These are phyloP conservation scores for Neurospora cerealis DNA, from an alignment of 495 filamentous ascomycete genomes.

Conservation along the genomic window DNA sequence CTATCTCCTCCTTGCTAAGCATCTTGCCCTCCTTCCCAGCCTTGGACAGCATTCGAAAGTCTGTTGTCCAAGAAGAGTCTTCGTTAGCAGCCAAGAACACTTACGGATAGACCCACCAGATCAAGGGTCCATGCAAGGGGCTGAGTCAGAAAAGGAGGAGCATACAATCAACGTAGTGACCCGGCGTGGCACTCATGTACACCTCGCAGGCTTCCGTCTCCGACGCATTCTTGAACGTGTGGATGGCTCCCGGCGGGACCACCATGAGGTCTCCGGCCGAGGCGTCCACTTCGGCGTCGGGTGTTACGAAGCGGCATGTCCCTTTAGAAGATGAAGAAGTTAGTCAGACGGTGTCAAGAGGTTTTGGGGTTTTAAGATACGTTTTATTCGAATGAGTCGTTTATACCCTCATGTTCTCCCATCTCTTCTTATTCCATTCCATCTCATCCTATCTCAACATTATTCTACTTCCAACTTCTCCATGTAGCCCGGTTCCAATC, in stretches of 20 bases:
- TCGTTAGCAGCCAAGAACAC: neutral
- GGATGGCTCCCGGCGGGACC: constrained; percentile 39
- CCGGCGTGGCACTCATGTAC: constrained; percentile 46
- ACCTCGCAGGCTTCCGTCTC: constrained; percentile 41
- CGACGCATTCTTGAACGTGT: constrained; percentile 45
- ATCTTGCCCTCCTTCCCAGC: constrained; percentile 11
- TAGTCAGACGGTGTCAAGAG: neutral
- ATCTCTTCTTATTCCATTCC: neutral
- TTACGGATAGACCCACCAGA: neutral
- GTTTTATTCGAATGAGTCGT: neutral
- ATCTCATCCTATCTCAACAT: neutral
- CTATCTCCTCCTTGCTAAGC: constrained; percentile 8
- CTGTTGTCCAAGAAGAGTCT: neutral
- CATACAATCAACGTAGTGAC: constrained; percentile 3
- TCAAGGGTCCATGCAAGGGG: neutral
- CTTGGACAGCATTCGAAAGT: constrained; percentile 26
- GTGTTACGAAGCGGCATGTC: constrained; percentile 26
- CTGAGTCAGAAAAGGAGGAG: neutral
- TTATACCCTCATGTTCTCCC: neutral
- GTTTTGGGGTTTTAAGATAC: neutral
- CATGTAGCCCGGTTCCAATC: neutral
- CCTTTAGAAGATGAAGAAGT: constrained; percentile 5
- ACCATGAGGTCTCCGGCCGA: constrained; percentile 40
- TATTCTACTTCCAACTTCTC: too few species aligned
- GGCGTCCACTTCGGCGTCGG: constrained; percentile 35